These are phyloP conservation scores for Irpex lacteus DNA, from an alignment of 1,284 basidiomycete genomes.

Conservation along the genomic window DNA sequence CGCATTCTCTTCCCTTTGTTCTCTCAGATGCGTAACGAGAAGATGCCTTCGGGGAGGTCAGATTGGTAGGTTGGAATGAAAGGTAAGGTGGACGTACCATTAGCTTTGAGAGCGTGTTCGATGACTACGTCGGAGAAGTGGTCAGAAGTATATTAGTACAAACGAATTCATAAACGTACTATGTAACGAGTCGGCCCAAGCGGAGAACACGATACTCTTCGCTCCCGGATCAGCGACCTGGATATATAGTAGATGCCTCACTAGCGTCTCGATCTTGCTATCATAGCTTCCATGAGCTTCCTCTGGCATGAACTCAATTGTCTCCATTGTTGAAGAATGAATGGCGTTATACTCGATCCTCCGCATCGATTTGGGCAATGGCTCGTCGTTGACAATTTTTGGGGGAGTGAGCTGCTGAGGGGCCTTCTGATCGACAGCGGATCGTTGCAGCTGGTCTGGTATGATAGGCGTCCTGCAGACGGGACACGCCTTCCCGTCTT, in stretches of 20 bases:
- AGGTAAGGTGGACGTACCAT: not conserved
- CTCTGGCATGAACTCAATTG: slow-evolving; percentile 59
- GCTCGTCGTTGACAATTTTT: slow-evolving; percentile 38
- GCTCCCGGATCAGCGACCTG: slow-evolving; percentile 60
- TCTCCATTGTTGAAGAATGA: slow-evolving; percentile 41
- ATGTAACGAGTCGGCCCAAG: slow-evolving; percentile 75
- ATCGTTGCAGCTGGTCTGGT: slow-evolving; percentile 54
- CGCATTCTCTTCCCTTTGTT: slow-evolving; percentile 47
- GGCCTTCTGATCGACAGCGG: slow-evolving; percentile 43
- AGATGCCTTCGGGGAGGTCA: slow-evolving; percentile 42
- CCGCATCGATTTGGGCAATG: slow-evolving; percentile 52
- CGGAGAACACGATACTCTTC: slow-evolving; percentile 81
- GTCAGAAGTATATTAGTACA: not conserved
- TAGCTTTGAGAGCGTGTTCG: slow-evolving; percentile 50
- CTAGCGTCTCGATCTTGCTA: slow-evolving; percentile 72
- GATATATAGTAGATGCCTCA: slow-evolving; percentile 67
- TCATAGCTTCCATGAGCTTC: slow-evolving; percentile 71
- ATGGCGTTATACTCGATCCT: slow-evolving; percentile 64
- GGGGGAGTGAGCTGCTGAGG: slow-evolving; percentile 23
- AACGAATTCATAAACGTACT: slow-evolving; percentile 43
- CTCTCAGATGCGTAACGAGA: slow-evolving; percentile 64
- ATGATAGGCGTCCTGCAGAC: slow-evolving; percentile 67
- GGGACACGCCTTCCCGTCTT: slow-evolving; percentile 66
- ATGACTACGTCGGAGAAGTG: slow-evolving; percentile 44
- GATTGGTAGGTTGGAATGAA: not conserved